phyloP scores from a whole-genome alignment of 164 flowering plant species.

The Vitis rupestris region DNA sequence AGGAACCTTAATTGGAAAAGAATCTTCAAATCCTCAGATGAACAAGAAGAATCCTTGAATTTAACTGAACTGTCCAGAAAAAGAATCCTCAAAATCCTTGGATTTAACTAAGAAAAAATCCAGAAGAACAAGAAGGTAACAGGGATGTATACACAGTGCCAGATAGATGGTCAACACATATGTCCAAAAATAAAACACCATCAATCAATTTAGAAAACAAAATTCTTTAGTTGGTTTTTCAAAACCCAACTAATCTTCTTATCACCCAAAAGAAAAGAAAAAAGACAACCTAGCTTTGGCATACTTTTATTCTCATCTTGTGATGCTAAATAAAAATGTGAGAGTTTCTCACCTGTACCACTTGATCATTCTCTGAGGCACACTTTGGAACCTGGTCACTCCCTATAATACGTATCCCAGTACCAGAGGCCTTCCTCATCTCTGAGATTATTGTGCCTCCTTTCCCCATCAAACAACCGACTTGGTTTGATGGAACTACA shows the following conservation, averaged over 20 bases:
- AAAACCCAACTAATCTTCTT: neutral
- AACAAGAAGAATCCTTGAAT: no score
- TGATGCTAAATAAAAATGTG: neutral
- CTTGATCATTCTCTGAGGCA: slow-evolving; percentile 61
- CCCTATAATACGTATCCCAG: slow-evolving; percentile 50
- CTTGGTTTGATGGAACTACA: slow-evolving; percentile 57
- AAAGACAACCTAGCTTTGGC: neutral
- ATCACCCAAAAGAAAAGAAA: neutral
- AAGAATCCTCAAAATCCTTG: no score
- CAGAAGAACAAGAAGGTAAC: no score
- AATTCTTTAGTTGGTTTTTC: neutral
- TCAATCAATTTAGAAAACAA: neutral
- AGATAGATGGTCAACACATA: no score
- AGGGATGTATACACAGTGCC: no score
- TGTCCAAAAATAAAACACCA: neutral
- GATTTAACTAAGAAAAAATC: no score
- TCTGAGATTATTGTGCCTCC: slow-evolving; percentile 77
- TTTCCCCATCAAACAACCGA: slow-evolving; percentile 87
- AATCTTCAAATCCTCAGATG: no score
- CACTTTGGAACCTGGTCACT: slow-evolving; percentile 77
- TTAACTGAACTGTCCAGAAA: no score
- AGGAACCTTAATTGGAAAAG: no score
- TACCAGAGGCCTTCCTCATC: slow-evolving; percentile 71
- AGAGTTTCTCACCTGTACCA: slow-evolving; percentile 65
- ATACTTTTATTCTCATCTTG: neutral